Conservation (phyloP, 148 eudicot species). For the Rhododendron molle region DNA sequence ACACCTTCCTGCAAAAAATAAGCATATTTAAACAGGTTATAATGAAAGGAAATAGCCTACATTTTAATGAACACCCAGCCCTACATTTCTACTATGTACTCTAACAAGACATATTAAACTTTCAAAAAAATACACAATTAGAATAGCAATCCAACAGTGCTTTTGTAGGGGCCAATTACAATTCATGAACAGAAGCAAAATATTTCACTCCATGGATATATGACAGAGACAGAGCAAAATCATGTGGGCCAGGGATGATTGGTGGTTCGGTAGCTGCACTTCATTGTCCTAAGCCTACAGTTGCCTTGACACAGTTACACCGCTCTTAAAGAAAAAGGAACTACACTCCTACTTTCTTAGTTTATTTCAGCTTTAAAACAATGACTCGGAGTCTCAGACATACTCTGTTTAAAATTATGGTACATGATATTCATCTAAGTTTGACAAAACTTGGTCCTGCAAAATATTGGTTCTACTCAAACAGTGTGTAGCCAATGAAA, state of each 20-base stretch:
- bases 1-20: background rate
- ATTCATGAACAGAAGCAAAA: background rate
- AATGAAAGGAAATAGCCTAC: background rate
- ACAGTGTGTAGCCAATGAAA: background rate
- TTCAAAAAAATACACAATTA: background rate
- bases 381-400: background rate
- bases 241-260: background rate
- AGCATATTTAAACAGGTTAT: slow-evolving; percentile 1
- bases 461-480: background rate
- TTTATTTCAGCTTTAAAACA: background rate
- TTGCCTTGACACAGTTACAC: background rate
- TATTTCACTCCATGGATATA: background rate
- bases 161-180: background rate
- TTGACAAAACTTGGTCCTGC: background rate
- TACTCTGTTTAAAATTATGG: background rate
- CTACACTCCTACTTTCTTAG: background rate
- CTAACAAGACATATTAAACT: background rate
- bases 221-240: background rate
- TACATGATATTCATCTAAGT: background rate
- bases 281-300: background rate
- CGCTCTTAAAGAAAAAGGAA: background rate
- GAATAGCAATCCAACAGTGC: background rate
- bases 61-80: background rate
- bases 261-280: background rate
- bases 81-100: background rate